Base-by-base conservation (phyloP, 2,329 filamentous ascomycete genomes). In the Chalara sp. region DNA sequence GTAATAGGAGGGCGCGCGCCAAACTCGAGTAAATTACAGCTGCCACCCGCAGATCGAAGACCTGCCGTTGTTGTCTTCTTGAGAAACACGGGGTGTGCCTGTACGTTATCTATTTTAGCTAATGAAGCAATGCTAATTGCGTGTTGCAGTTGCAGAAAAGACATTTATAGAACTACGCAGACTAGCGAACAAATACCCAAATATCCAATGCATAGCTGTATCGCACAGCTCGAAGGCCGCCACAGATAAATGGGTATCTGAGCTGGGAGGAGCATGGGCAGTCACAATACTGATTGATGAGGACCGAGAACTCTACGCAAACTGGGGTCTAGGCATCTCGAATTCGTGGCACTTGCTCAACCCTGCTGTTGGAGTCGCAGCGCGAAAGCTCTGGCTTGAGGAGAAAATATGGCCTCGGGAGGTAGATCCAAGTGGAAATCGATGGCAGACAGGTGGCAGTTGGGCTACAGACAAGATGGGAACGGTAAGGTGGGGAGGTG, bases 51-150 rank as follows among this genome's bases (percentile, higher is more conserved):
- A 1, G 68, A 71, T 61, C 66, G 67, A 28, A 79, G 76, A 60
- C 79, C 81, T 0, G 78, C 76, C 0, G 63, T 89, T 3, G 68
- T 89, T 29, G 75, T 80, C 5, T 89, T 89, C 61, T 71, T 89
- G 28, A 75, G 86, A 43, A 83, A 88, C 65, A 87, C 83, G 63
- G 86, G 85, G 30, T 87, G 84, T 70, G 84, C 86, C n/a, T 89
- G 85, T 86, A 75, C 63, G 77, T 67, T 29, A 11, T 43, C 32
- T 40, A 32, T 13, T n/a, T 30, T 32, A 10, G 21, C 46, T 13
- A 32, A 32, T 33, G 32, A 35, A 31, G 31, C 29, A 8, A 10
- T 37, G 42, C 5, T 13, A 37, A 48, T 12, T 5, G n/a, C 42
- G 13, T 12, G 5, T 42, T 5, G n/a, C 51, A 86, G 83, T 87